Conservation (phyloP, 176 grass and related monocot species). For the Areca catechu region DNA sequence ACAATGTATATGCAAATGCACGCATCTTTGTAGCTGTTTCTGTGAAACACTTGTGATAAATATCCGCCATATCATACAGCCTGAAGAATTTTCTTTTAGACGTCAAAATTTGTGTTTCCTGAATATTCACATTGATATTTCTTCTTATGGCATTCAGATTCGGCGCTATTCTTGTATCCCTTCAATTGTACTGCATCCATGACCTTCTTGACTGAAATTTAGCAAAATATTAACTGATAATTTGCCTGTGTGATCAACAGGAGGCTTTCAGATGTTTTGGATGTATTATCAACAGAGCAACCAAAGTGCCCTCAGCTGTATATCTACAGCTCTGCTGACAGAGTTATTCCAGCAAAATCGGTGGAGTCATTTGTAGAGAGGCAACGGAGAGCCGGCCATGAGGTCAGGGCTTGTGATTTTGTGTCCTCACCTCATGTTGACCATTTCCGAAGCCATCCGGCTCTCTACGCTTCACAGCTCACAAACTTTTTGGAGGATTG, state of each 20-base stretch:
- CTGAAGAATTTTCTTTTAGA: too few relatives aligned
- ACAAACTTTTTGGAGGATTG: conserved; percentile 67
- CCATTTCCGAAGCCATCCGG: conserved; percentile 74
- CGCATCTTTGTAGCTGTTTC: too few relatives aligned
- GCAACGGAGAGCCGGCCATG: conserved; percentile 39
- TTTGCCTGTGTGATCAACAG: conserved; percentile 18
- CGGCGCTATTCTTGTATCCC: too few relatives aligned
- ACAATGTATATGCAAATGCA: too few relatives aligned
- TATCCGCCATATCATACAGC: too few relatives aligned
- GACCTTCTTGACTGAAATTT: too few relatives aligned
- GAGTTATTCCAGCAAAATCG: conserved; percentile 76
- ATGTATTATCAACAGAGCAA: conserved; percentile 55
- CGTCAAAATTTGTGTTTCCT: too few relatives aligned
- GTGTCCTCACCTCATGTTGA: conserved; percentile 80
- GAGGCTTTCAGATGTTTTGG: conserved; percentile 57
- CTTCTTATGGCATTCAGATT: too few relatives aligned
- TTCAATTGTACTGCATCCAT: too few relatives aligned
- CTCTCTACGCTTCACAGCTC: conserved; percentile 56
- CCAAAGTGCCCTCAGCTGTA: conserved; percentile 78
- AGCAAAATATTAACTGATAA: background rate
- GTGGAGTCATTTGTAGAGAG: conserved; percentile 67
- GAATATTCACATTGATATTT: too few relatives aligned
- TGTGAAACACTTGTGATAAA: too few relatives aligned
- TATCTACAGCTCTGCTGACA: conserved; percentile 74
- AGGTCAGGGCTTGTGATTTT: conserved; percentile 65